phyloP scores from a whole-genome alignment of 2,329 filamentous ascomycete species.

The Monosporascus sp. region DNA sequence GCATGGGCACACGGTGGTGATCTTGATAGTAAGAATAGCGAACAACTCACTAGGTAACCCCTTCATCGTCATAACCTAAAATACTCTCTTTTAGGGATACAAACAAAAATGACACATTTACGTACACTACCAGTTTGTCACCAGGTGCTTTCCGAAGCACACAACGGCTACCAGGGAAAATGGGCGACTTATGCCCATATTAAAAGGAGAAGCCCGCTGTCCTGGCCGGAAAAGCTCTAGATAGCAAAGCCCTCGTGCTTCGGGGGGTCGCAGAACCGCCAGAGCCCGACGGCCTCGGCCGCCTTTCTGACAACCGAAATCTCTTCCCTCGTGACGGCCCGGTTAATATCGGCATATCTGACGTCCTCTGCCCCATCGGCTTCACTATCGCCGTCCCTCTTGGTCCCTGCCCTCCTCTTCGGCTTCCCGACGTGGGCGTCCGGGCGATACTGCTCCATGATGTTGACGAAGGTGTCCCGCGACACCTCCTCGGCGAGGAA shows the following conservation, averaged over 20 bases:
- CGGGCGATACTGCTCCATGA: slow-evolving; percentile 86
- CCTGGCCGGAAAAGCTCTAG: slow-evolving; percentile 19
- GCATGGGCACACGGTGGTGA: too few species aligned
- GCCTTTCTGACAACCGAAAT: slow-evolving; percentile 61
- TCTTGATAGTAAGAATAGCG: too few species aligned
- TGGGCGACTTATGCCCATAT: too few species aligned
- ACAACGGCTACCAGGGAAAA: too few species aligned
- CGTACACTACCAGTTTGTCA: too few species aligned
- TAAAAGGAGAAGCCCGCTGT: too few species aligned
- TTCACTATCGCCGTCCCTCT: not conserved
- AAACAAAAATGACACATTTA: too few species aligned
- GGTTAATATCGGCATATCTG: slow-evolving; percentile 74
- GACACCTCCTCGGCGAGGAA: slow-evolving; percentile 73
- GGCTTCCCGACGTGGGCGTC: slow-evolving; percentile 76
- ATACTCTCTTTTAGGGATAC: too few species aligned
- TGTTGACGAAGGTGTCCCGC: slow-evolving; percentile 71
- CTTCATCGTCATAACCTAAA: too few species aligned
- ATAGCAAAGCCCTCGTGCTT: slow-evolving; percentile 48
- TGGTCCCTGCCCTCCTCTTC: slow-evolving; percentile 27
- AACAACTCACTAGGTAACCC: too few species aligned
- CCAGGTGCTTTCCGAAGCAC: too few species aligned
- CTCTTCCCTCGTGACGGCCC: slow-evolving; percentile 61
- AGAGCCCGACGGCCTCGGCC: slow-evolving; percentile 67
- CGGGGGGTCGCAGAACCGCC: slow-evolving; percentile 69
- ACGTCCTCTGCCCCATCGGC: slow-evolving; percentile 39